Evolutionary conservation across 768 basidiomycete genomes (phyloP).

Genomic region (Serendipita sp.): DNA sequence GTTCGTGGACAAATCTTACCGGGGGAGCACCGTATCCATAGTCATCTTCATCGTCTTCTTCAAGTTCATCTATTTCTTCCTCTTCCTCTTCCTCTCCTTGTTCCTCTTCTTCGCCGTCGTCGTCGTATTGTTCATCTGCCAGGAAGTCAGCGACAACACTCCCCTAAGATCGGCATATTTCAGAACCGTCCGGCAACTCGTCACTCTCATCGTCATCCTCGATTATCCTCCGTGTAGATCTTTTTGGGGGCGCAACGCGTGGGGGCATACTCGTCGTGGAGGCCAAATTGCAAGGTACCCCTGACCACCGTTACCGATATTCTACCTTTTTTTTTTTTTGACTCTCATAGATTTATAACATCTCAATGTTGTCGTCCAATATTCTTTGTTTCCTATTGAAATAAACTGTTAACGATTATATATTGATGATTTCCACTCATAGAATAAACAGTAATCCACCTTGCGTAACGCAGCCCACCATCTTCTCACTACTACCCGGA

Average conservation of each 20-base stretch:
- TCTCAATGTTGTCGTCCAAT: neutral
- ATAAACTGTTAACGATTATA: too few species aligned
- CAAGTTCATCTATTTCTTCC: conserved; percentile 1
- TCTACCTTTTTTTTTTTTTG: neutral
- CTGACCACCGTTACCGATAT: neutral
- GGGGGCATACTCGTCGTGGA: neutral
- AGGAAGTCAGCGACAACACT: neutral
- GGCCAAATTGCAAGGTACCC: neutral
- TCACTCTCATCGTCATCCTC: conserved; percentile 5
- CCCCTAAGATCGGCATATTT: neutral
- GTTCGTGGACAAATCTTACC: neutral
- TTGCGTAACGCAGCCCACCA: too few species aligned
- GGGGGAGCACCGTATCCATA: neutral
- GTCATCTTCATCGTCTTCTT: conserved; percentile 4
- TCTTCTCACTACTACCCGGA: too few species aligned
- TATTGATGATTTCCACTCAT: too few species aligned
- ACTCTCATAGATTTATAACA: neutral
- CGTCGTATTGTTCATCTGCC: neutral
- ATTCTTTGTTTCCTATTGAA: too few species aligned
- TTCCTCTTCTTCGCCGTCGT: neutral
- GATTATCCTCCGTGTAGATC: neutral
- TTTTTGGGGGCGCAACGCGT: neutral
- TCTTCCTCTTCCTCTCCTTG: neutral
- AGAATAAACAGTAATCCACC: too few species aligned
- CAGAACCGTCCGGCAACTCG: neutral